phyloP scores from a whole-genome alignment of 306 rosid genomes.

The Rubus idaeus region DNA sequence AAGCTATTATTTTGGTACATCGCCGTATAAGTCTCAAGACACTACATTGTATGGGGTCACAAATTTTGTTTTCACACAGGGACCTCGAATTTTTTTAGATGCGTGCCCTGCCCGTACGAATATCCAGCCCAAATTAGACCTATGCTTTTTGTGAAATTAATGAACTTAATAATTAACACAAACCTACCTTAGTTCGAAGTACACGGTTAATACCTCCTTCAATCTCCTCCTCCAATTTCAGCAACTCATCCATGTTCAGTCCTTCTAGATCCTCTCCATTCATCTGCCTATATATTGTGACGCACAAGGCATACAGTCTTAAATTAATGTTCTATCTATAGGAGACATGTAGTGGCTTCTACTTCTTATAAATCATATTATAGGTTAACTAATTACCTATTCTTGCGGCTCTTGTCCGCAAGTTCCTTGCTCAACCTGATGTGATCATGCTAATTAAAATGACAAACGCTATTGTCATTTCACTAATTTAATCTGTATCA shows the following conservation, averaged over 20 bases:
- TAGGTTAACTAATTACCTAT: conserved; percentile 26
- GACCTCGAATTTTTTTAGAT: no score
- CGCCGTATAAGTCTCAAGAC: no score
- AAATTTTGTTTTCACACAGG: no score
- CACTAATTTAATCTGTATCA: not conserved
- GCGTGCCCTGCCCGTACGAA: no score
- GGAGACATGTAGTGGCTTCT: not conserved
- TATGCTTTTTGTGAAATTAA: not conserved
- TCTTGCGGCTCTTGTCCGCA: conserved; percentile 28
- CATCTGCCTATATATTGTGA: conserved; percentile 30
- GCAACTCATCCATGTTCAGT: conserved; percentile 33
- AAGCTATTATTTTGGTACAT: no score
- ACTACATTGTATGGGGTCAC: no score
- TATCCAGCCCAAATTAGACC: not conserved
- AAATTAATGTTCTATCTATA: not conserved
- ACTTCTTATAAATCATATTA: not conserved
- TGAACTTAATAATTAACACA: not conserved
- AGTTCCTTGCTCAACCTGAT: conserved; percentile 33
- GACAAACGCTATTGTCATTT: not conserved
- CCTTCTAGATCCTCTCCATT: conserved; percentile 39
- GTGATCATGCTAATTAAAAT: conserved; percentile 18
- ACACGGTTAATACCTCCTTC: conserved; percentile 38
- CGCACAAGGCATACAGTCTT: not conserved
- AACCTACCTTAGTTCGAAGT: conserved; percentile 41
- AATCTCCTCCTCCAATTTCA: conserved; percentile 31